phyloP scores from a whole-genome alignment of 2,329 filamentous ascomycete genomes.

The Xylaria sp. region DNA sequence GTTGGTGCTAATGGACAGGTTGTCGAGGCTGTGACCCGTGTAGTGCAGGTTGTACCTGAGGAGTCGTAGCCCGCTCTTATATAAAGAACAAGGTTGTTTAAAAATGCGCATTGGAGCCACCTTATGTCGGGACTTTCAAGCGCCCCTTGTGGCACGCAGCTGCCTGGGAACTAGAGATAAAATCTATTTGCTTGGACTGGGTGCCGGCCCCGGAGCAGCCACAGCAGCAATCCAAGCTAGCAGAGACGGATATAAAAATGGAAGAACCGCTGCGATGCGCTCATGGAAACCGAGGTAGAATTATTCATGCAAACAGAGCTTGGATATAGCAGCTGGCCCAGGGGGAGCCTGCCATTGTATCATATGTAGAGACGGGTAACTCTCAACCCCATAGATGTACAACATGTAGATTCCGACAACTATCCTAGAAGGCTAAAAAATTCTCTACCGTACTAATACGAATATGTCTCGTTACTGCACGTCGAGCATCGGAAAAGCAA shows the following conservation, averaged over 20 bases:
- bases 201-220: background rate
- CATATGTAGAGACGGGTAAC: slow-evolving; percentile 13
- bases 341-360: background rate
- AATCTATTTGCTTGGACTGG: too few species aligned
- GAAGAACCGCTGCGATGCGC: background rate
- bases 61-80: slow-evolving; percentile 12
- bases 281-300: background rate
- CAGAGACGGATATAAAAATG: background rate
- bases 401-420: slow-evolving; percentile 27
- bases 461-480: background rate
- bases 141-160: background rate
- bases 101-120: background rate
- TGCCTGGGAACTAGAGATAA: background rate
- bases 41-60: slow-evolving; percentile 52
- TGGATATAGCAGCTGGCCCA: background rate
- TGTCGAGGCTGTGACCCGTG: slow-evolving; percentile 50
- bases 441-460: background rate
- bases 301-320: background rate
- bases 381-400: slow-evolving; percentile 29
- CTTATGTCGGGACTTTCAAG: background rate
- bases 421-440: background rate
- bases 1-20: slow-evolving; percentile 45
- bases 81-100: background rate
- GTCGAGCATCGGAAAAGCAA: background rate
- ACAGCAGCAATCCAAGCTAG: background rate